phyloP scores from a whole-genome alignment of 305 asterid genomes.

The Galium porrigens region DNA sequence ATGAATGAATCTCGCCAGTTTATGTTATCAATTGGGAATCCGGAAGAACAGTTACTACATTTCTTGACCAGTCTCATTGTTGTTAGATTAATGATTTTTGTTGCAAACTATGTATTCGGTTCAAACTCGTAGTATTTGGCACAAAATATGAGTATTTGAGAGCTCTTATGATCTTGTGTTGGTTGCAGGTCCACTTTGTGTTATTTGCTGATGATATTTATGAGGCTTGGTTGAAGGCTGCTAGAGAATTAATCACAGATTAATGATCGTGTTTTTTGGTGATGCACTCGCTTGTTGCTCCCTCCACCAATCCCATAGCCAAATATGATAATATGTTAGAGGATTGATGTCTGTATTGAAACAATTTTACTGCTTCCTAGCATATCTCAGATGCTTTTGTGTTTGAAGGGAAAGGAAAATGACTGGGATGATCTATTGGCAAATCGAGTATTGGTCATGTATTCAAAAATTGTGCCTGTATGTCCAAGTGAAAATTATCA shows the following conservation, averaged over 20 bases:
- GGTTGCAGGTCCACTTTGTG: slow-evolving; percentile 47
- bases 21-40: neutral
- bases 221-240: slow-evolving; percentile 55
- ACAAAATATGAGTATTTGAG: neutral
- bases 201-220: slow-evolving; percentile 57
- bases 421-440: neutral
- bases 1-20: neutral
- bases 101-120: neutral
- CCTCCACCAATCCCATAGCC: neutral
- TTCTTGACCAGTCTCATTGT: neutral
- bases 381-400: no score
- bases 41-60: neutral
- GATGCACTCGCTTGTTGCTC: neutral
- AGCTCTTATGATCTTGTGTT: neutral
- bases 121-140: neutral
- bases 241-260: slow-evolving; percentile 40
- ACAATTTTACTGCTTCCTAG: neutral
- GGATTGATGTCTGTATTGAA: neutral
- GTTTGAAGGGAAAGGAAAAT: neutral
- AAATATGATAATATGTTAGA: neutral
- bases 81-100: neutral
- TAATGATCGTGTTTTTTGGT: slow-evolving; percentile 17
- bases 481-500: neutral
- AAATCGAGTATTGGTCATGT: neutral
- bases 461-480: no score